phyloP scores from a whole-genome alignment of 2,329 filamentous ascomycete species.

The Scedosporium dehoogii region DNA sequence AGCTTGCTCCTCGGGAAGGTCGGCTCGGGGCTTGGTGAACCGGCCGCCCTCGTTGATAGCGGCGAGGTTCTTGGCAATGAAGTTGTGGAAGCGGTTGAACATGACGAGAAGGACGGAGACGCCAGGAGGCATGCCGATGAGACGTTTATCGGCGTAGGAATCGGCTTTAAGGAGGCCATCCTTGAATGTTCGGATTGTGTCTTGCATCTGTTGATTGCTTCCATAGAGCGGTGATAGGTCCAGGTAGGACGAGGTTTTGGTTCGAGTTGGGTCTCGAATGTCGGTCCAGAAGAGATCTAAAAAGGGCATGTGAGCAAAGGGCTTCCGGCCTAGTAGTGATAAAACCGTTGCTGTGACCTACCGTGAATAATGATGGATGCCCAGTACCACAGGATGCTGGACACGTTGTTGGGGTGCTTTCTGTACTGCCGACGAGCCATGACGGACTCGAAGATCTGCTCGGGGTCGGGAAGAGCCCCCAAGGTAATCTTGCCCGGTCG shows the following conservation, averaged over 20 bases:
- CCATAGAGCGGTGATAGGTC: conserved; percentile 65
- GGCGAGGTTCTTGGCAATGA: conserved; percentile 68
- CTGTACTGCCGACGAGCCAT: conserved; percentile 42
- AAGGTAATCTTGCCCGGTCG: conserved; percentile 48
- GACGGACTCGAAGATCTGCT: conserved; percentile 50
- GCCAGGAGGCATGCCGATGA: conserved; percentile 62
- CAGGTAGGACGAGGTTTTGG: conserved; percentile 62
- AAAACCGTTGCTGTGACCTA: too few species aligned
- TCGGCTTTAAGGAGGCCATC: conserved; percentile 66
- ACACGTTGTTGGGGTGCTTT: conserved; percentile 61
- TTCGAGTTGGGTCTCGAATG: conserved; percentile 44
- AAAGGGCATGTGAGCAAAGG: background rate
- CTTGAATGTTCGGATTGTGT: conserved; percentile 58
- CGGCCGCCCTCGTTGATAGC: conserved; percentile 77
- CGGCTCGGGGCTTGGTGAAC: conserved; percentile 55
- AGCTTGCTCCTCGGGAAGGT: conserved; percentile 37
- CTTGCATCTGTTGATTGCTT: conserved; percentile 55
- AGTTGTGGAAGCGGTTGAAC: conserved; percentile 82
- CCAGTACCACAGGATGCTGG: conserved; percentile 63
- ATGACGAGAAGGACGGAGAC: conserved; percentile 64
- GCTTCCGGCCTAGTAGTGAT: background rate
- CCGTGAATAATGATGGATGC: conserved; percentile 65
- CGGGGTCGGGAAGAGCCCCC: conserved; percentile 58
- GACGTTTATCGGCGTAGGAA: conserved; percentile 58
- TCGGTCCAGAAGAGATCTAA: conserved; percentile 63